These are phyloP conservation scores for Fusarium sp. DNA, from an alignment of 2,329 filamentous ascomycete species.

Conservation along the genomic window DNA sequence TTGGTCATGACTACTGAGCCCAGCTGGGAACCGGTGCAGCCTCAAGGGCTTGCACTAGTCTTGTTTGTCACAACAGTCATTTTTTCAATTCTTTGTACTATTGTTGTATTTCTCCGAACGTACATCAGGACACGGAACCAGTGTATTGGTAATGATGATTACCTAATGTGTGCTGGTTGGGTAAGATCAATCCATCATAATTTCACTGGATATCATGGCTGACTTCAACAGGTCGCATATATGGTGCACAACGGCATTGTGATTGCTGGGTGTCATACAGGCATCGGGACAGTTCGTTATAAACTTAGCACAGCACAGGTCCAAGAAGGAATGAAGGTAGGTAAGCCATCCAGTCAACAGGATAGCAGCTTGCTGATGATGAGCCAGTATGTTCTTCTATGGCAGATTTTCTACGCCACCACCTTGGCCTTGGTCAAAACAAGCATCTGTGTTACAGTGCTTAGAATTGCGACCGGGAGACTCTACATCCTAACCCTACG, in stretches of 20 bases:
- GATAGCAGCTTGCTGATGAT: neutral
- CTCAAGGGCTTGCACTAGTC: conserved; percentile 5
- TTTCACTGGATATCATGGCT: neutral
- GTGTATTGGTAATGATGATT: conserved; percentile 14
- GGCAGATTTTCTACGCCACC: conserved; percentile 20
- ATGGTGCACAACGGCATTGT: conserved; percentile 15
- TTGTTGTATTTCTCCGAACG: neutral
- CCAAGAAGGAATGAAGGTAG: conserved; percentile 19
- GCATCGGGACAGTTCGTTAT: neutral
- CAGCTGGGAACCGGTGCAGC: neutral
- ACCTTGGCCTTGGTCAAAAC: conserved; percentile 10
- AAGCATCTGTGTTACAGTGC: conserved; percentile 14
- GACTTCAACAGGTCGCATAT: neutral
- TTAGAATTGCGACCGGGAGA: conserved; percentile 8
- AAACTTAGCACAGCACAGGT: neutral
- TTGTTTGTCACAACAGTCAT: conserved; percentile 1
- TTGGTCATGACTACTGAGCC: neutral
- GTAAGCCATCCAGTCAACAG: too few relatives aligned
- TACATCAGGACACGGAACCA: neutral
- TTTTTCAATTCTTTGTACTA: conserved; percentile 3
- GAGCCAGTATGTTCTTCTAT: conserved; percentile 3
- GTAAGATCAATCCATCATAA: neutral
- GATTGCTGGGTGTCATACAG: neutral
- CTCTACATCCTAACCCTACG: neutral
- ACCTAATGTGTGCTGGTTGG: conserved; percentile 14